Base-by-base conservation (phyloP, 2,329 filamentous ascomycete genomes). In the Ophiostoma fasciatum region DNA sequence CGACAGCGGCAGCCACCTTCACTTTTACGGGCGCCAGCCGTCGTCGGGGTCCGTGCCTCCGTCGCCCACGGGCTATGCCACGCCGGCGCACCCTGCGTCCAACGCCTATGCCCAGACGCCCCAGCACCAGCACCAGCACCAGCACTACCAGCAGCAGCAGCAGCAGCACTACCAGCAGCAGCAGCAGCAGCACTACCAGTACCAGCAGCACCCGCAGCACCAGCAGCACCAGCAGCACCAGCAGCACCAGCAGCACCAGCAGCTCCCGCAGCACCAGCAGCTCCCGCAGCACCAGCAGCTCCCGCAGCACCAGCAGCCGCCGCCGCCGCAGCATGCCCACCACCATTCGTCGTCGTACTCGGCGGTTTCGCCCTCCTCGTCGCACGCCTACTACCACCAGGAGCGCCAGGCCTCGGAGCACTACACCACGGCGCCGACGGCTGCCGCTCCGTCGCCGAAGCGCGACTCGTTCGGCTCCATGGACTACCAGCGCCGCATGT, bases 361-460 rank as follows among this genome's bases (percentile, higher is more conserved):
- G 11, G 28, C 35, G 5, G 32, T 35, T 7, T 33, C 39, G 4
- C 28, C 30, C 2, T 28, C 37, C 13, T 22, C 25, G 9, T 30
- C 35, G 7, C 36, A 42, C 13, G 25, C 44, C 8, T 47, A 51
- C 35, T 45, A 49, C 31, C 42, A 44, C 30, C n/a, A n/a, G n/a
- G 51, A 55, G 33, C 47, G 49, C 8, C 48, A 50, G n/a, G 45
- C 48, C 1, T 49, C 52, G 28, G 51, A 52, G 38, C 42, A 40
- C 15, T 46, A 46, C 25, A 46, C 49, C 15, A 45, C 49, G 2
- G 42, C 52, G 2, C 41, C 49, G 11, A 27, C 40, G 3, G 25
- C 33, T n/a, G 22, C 35, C 11, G 33, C 35, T 5, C 28, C 32
- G 17, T 41, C 42, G 18, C 33, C 43, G 3, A 39, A 33, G 11